A percentile compares a stretch with the other conserved stretches of the same genome.
Conservation (phyloP, 2,329 filamentous ascomycete genomes). For the Alternaria sp. region DNA sequence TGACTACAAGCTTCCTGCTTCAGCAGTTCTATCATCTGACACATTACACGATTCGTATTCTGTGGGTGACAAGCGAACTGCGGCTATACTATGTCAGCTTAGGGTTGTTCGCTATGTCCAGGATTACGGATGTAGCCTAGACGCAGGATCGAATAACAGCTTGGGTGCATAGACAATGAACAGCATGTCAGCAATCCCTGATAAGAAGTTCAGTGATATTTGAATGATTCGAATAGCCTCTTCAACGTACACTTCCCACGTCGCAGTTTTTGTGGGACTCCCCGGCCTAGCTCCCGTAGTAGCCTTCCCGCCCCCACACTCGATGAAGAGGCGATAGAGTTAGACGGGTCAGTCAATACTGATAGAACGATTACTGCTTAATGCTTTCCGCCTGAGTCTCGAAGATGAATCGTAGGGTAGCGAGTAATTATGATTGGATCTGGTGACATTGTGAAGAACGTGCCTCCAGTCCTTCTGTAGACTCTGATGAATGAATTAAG, state of each 20-base stretch:
- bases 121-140: neutral
- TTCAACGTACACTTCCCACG: neutral
- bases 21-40: neutral
- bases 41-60: neutral
- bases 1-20: neutral
- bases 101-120: neutral
- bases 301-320: constrained; percentile 3
- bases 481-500: neutral
- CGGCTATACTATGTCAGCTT: neutral
- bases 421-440: neutral
- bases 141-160: neutral
- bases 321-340: neutral
- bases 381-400: neutral
- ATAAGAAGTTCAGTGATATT: neutral
- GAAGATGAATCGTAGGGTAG: neutral
- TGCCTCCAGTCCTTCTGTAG: neutral
- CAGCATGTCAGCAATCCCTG: neutral
- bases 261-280: constrained; percentile 2
- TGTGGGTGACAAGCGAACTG: neutral
- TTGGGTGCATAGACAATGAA: neutral
- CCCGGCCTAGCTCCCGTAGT: neutral
- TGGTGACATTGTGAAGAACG: neutral
- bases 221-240: neutral
- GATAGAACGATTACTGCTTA: neutral
- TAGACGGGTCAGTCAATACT: neutral